These are phyloP conservation scores for Leccinum arenicola DNA, from an alignment of 768 basidiomycete genomes.

Conservation along the genomic window DNA sequence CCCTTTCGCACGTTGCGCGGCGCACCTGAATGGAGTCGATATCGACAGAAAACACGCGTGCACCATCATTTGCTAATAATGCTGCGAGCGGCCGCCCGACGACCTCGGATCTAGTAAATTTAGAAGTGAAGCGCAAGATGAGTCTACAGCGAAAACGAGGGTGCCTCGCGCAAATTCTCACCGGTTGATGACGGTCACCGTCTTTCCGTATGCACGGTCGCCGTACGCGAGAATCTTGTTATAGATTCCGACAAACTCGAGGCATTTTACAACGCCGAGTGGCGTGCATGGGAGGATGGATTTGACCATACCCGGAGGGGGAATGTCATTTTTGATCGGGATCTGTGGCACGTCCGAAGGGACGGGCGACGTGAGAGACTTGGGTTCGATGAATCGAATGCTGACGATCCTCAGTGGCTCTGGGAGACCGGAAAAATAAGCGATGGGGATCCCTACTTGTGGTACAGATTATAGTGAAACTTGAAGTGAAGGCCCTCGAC, in stretches of 20 bases:
- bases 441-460: constrained; percentile 62
- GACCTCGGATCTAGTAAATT: constrained; percentile 75
- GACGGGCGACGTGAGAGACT: constrained; percentile 54
- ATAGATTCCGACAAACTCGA: constrained; percentile 91
- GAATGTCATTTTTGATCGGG: constrained; percentile 49
- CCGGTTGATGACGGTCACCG: constrained; percentile 93
- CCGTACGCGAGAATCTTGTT: constrained; percentile 91
- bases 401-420: constrained; percentile 38
- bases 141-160: neutral
- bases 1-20: constrained; percentile 20
- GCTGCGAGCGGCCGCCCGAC: constrained; percentile 97
- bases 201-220: constrained; percentile 91
- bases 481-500: constrained; percentile 97
- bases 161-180: constrained; percentile 28
- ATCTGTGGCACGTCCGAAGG: constrained; percentile 30
- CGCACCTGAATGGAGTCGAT: constrained; percentile 87
- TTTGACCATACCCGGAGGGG: constrained; percentile 86
- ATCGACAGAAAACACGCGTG: constrained; percentile 91
- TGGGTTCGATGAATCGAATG: constrained; percentile 87
- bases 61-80: constrained; percentile 93
- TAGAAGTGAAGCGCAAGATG: neutral
- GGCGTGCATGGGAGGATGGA: constrained; percentile 98
- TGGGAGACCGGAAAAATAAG: neutral
- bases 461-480: constrained; percentile 92
- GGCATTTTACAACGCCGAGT: constrained; percentile 91